Percentiles rank a stretch among this genome's conserved stretches.
phyloP scores from a whole-genome alignment of 306 rosid genomes.

The Amphicarpaea edgeworthii region DNA sequence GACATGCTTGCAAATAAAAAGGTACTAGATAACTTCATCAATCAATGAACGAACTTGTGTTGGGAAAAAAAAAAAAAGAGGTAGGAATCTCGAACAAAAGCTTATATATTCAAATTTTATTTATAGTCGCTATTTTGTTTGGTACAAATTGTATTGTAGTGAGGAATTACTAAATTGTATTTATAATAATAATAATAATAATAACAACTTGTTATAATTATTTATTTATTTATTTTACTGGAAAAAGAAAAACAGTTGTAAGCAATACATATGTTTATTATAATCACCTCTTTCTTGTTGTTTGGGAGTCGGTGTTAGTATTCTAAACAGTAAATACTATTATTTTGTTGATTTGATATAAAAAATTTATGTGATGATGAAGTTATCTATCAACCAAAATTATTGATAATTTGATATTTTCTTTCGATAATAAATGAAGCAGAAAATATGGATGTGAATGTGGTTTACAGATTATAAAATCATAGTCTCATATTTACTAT shows the following conservation, averaged over 20 bases:
- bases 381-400: not conserved
- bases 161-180: not conserved
- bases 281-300: not conserved
- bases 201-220: not conserved
- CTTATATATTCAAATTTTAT: not conserved
- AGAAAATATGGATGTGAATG: not conserved
- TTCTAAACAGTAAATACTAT: not conserved
- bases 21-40: too few species aligned
- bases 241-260: not conserved
- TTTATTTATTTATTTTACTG: too few species aligned
- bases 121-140: not conserved
- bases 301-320: too few species aligned
- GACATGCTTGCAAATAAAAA: constrained; percentile 40
- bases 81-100: not conserved
- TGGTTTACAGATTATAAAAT: too few species aligned
- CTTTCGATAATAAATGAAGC: not conserved
- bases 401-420: not conserved
- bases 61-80: not conserved
- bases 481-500: too few species aligned
- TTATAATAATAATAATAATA: too few species aligned
- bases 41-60: too few species aligned
- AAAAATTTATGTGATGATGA: not conserved
- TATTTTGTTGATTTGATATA: not conserved
- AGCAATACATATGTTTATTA: not conserved
- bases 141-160: not conserved